Conservation (phyloP, 345 rosid genomes). For the Microthlaspi erraticum region DNA sequence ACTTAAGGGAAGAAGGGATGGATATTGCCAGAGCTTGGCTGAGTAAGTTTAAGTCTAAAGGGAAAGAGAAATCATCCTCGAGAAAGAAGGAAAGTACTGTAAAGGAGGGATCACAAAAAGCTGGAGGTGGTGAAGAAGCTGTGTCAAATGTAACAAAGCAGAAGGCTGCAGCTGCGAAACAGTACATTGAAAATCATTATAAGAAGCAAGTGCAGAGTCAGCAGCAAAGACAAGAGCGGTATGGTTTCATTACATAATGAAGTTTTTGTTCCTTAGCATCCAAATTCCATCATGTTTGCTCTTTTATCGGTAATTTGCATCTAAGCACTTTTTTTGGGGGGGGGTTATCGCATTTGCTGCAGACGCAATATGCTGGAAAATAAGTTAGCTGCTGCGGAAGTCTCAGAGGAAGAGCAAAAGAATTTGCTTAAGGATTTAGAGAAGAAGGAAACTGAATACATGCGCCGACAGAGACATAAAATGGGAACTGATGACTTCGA, state of each 20-base stretch:
- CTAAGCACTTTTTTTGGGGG: background rate
- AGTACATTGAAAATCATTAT: slow-evolving; percentile 94
- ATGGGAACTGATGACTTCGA: slow-evolving; percentile 99
- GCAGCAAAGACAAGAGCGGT: slow-evolving; percentile 92
- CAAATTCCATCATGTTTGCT: background rate
- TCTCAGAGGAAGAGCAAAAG: slow-evolving; percentile 92
- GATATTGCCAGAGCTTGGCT: slow-evolving; percentile 79
- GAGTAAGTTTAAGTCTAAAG: slow-evolving; percentile 72
- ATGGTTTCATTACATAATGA: slow-evolving; percentile 38
- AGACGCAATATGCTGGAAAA: slow-evolving; percentile 88
- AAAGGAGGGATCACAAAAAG: slow-evolving; percentile 64
- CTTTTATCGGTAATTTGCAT: background rate
- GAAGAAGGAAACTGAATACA: slow-evolving; percentile 95
- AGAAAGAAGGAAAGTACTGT: slow-evolving; percentile 75
- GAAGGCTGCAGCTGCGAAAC: slow-evolving; percentile 95
- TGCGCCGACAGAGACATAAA: slow-evolving; percentile 97
- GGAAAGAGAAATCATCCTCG: slow-evolving; percentile 64
- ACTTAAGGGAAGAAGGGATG: slow-evolving; percentile 50
- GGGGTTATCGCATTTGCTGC: slow-evolving; percentile 46
- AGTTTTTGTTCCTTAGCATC: slow-evolving; percentile 1
- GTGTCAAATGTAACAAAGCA: slow-evolving; percentile 92
- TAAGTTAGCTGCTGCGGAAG: slow-evolving; percentile 98
- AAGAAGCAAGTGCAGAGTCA: slow-evolving; percentile 87
- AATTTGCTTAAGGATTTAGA: slow-evolving; percentile 83
- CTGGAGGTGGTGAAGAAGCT: slow-evolving; percentile 71